Evolutionary conservation across 228 moss, liverwort and hornwort species (phyloP), one percentile per base, ranked within the genome.

Genomic region (Sphagnum magellanicum): DNA sequence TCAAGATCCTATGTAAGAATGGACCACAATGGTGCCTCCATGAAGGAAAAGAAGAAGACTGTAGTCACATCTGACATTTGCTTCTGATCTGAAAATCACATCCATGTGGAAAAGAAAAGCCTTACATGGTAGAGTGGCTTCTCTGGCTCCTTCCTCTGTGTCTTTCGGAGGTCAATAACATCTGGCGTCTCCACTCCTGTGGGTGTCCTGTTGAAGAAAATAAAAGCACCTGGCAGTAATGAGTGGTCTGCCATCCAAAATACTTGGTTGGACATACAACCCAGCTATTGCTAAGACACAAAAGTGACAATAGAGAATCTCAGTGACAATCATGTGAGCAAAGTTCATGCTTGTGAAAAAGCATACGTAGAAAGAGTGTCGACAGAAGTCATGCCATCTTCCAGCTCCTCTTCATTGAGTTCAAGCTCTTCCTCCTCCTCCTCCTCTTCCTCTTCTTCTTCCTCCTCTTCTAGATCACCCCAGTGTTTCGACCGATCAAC

Each of bases 171-270:
- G 72, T 98, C 98, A 79, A 98, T 98, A 55, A 98, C 98, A 77
- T 98, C 98, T 12, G 94, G 98, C 63, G 98, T 98, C 83, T 98
- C 98, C 82, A 98, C 98, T 63, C 98, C 98, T 78, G 94, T 98
- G 6, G 94, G 94, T 74, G 94, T 98, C 73, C 97, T 98, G 88
- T 60, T 63, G 63, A 78, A 15, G 14, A 50, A 48, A 64, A 12
- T 58, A 78, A 79, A 32, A 32, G 32, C 32, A 32, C 32, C 32
- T 32, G 32, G 32, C 32, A 32, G 32, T 32, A 3, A 32, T 32
- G 32, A 32, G 32, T 32, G 32, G 32, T 32, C 32, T 32, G 32
- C 32, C 32, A 32, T 32, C 32, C 32, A 32, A 3, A 32, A 32
- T 32, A 32, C 32, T 32, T 32, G 32, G 32, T 32, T 32, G 3